Evolutionary conservation across 306 rosid genomes (phyloP), one percentile per base, ranked within the genome.

Genomic region (Trichosanthes truncata): DNA sequence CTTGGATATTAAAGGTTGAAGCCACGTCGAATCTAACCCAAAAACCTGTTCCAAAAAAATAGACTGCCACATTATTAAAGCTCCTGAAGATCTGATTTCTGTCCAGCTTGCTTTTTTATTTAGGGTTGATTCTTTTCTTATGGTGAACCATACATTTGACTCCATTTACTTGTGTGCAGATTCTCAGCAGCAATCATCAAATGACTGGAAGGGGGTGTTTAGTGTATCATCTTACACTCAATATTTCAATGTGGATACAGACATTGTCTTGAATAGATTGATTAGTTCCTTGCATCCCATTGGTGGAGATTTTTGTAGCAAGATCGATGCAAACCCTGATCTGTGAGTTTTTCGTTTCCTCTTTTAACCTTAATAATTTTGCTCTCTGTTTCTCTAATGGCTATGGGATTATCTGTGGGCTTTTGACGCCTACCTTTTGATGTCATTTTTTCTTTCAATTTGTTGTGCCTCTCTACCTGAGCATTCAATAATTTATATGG

Each of bases 301-400:
- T 81, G 86, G 85, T 75, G 92, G 96, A 71, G 99, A 96, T 80
- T 96, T 96, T 83, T 86, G 90, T 79, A 86, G 84, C 94, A 96
- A 90, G 85, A 93, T 96, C 79, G 97, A 93, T 81, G 98, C 97
- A 60, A 96, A 93, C 81, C 99, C 99, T 79, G 99, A 96, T 81
- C 84, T 96, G 99, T 96, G 82, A 84, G 99, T 90, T 72, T 82
- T 83, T 74, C 41, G 20, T 72, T 74, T 12, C 71, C 68, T 62
- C 43, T 25, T 52, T 7, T 40, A 80, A 38, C n/a, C 31, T 38
- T 12, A 9, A 48, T 38, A 4, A 9, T 12, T 57, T 69, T 65
- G 0, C 33, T 21, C 77, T 53, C 29, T n/a, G 14, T 71, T 8
- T 35, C 15, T 53, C 46, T 77, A 26, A 67, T 74, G 12, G 29